phyloP scores from a whole-genome alignment of 179 eudicot genomes.

The Spergularia azorica region DNA sequence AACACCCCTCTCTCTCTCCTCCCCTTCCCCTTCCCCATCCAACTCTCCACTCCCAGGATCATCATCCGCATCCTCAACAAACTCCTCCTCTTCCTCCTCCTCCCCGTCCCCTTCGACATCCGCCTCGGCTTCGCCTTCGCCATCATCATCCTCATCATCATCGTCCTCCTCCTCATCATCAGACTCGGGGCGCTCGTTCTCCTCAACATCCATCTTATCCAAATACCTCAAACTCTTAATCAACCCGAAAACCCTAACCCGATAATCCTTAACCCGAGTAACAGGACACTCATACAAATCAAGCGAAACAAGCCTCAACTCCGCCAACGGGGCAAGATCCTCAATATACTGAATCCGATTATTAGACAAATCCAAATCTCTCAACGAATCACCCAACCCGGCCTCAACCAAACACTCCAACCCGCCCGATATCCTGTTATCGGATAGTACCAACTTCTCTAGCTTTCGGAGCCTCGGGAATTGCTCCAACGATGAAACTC shows the following conservation, averaged over 20 bases:
- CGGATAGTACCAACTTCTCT: constrained; percentile 67
- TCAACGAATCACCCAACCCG: constrained; percentile 49
- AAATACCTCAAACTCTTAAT: constrained; percentile 74
- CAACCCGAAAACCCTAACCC: constrained; percentile 82
- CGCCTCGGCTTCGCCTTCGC: constrained; percentile 48
- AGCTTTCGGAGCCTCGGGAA: constrained; percentile 67
- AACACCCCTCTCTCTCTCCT: constrained; percentile 25
- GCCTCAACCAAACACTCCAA: constrained; percentile 68
- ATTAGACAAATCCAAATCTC: constrained; percentile 88
- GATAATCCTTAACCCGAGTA: constrained; percentile 78
- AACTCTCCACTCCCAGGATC: constrained; percentile 53
- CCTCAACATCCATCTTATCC: constrained; percentile 93
- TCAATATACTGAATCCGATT: constrained; percentile 64
- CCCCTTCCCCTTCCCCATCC: constrained; percentile 59
- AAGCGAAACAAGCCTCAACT: constrained; percentile 65
- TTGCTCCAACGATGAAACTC: constrained; percentile 69
- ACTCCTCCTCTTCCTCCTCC: constrained; percentile 66
- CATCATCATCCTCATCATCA: constrained; percentile 49
- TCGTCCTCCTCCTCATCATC: constrained; percentile 75
- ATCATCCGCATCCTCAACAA: constrained; percentile 44
- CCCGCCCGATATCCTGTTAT: constrained; percentile 80
- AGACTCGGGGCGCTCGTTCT: constrained; percentile 72
- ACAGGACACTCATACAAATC: constrained; percentile 98
- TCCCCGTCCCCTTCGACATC: too few relatives aligned
- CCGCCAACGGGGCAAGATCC: constrained; percentile 70